These are phyloP conservation scores for Harrya chromipes DNA, from an alignment of 768 basidiomycete species.

Conservation along the genomic window DNA sequence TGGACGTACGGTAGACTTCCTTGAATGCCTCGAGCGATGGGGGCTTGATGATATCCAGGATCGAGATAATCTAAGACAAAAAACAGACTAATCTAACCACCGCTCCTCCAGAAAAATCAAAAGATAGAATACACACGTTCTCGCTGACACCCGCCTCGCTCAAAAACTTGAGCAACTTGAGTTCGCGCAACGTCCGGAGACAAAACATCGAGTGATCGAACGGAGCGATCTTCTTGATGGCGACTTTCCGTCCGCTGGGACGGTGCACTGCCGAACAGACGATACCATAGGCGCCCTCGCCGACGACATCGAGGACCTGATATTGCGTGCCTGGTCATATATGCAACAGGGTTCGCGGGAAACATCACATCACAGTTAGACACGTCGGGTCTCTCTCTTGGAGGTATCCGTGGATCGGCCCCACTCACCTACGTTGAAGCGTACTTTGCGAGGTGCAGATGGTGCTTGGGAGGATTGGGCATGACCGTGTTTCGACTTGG, in stretches of 20 bases:
- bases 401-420: not conserved
- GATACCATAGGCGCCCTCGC: slow-evolving; percentile 92
- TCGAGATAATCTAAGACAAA: slow-evolving; percentile 70
- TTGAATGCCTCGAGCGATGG: slow-evolving; percentile 78
- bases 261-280: slow-evolving; percentile 91
- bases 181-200: slow-evolving; percentile 82
- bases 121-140: slow-evolving; percentile 49
- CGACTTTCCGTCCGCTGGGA: slow-evolving; percentile 87
- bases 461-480: slow-evolving; percentile 40
- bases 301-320: slow-evolving; percentile 82
- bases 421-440: slow-evolving; percentile 77
- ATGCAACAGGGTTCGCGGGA: too few relatives aligned
- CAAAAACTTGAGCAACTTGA: slow-evolving; percentile 79
- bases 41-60: slow-evolving; percentile 86
- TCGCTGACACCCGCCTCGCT: slow-evolving; percentile 88
- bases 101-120: not conserved
- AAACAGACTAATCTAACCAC: not conserved
- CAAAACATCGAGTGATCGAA: slow-evolving; percentile 97
- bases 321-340: slow-evolving; percentile 63
- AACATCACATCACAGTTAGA: not conserved
- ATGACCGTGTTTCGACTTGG: slow-evolving; percentile 46
- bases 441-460: slow-evolving; percentile 74
- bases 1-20: slow-evolving; percentile 70
- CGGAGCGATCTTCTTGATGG: slow-evolving; percentile 94
- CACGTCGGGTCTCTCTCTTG: not conserved